These are phyloP conservation scores for Russula foetens DNA, from an alignment of 768 basidiomycete genomes.

Conservation along the genomic window DNA sequence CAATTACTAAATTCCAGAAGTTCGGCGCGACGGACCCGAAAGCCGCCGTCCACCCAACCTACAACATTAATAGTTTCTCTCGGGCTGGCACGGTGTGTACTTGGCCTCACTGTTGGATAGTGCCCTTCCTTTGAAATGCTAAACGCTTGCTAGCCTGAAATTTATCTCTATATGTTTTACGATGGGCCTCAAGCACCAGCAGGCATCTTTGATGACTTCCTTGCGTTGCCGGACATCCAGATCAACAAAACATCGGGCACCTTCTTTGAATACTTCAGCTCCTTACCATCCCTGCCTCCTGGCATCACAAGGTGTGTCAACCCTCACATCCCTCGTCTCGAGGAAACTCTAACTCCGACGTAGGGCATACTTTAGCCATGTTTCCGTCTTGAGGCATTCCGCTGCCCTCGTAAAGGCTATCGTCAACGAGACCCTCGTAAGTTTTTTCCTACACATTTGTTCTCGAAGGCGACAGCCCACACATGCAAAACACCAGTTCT, in stretches of 20 bases:
- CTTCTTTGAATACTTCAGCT: neutral
- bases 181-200: slow-evolving; percentile 19
- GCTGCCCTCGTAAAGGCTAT: neutral
- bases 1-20: slow-evolving; percentile 1
- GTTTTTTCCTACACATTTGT: neutral
- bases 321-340: too few relatives aligned
- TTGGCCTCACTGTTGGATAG: neutral
- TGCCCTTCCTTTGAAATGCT: neutral
- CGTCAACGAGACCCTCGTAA: slow-evolving; percentile 4
- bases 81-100: neutral
- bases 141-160: neutral
- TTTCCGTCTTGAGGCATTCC: neutral
- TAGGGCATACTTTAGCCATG: slow-evolving; percentile 2
- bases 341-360: neutral
- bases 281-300: neutral
- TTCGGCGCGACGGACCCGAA: slow-evolving; percentile 2
- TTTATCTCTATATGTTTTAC: slow-evolving; percentile 17
- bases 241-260: neutral
- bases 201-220: slow-evolving; percentile 20
- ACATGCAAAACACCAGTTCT: neutral
- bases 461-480: neutral
- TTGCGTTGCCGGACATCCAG: slow-evolving; percentile 2
- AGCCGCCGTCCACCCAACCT: neutral
- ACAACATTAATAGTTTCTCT: neutral
- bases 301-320: neutral